Evolutionary conservation across 75 land plant genomes (phyloP).

Genomic region (Selaginella moellendorffii): DNA sequence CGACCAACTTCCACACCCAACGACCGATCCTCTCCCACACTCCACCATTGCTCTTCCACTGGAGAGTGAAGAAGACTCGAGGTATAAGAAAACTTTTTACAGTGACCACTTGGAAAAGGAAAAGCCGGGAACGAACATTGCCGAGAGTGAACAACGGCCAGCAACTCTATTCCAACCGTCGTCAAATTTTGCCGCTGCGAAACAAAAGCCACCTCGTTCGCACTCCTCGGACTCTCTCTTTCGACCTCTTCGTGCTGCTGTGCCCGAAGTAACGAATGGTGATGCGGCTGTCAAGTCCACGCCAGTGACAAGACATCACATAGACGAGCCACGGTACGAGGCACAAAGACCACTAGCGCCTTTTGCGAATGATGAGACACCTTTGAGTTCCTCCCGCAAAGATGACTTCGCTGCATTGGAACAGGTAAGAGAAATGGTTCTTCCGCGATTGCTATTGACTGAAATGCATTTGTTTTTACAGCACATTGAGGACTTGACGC

Average conservation of each 20-base stretch:
- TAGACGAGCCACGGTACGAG: background rate
- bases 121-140: too few species aligned
- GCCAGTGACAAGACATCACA: background rate
- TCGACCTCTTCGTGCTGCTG: background rate
- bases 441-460: background rate
- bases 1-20: too few species aligned
- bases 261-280: background rate
- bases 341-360: background rate
- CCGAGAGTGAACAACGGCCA: too few species aligned
- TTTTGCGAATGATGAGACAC: background rate
- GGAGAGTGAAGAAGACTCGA: too few species aligned
- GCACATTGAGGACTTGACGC: constrained; percentile 94
- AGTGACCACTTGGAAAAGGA: too few species aligned
- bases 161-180: too few species aligned
- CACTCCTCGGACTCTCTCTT: background rate
- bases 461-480: constrained; percentile 16
- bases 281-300: too few species aligned
- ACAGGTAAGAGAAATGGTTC: constrained; percentile 31
- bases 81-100: too few species aligned
- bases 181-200: too few species aligned
- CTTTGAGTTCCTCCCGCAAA: constrained; percentile 11
- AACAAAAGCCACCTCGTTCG: background rate
- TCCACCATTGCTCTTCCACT: too few species aligned
- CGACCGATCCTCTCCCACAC: too few species aligned
- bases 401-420: constrained; percentile 70